Evolutionary conservation across 352 stramenopile species (phyloP).

Genomic region (Globisporangium paroecandrum): DNA sequence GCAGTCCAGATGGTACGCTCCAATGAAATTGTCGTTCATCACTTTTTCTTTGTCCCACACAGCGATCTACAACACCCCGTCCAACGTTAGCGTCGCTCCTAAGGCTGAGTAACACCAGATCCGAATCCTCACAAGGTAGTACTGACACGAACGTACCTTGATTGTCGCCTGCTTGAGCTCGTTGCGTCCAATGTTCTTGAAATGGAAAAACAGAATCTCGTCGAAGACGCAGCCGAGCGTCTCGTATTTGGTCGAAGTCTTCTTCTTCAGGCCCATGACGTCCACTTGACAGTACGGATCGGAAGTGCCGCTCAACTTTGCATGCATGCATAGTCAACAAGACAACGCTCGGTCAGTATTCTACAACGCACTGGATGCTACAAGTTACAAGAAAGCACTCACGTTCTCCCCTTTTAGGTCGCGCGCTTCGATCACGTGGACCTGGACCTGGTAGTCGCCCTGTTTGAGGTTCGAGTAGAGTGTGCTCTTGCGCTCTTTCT

Average conservation of each 20-base stretch:
- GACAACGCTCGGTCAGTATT: not conserved
- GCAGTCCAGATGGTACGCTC: slow-evolving; percentile 80
- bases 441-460: slow-evolving; percentile 81
- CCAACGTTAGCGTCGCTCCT: not conserved
- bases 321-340: slow-evolving; percentile 1
- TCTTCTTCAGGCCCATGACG: slow-evolving; percentile 65
- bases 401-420: slow-evolving; percentile 89
- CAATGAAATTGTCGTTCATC: slow-evolving; percentile 80
- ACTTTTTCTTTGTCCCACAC: slow-evolving; percentile 74
- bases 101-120: not conserved
- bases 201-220: slow-evolving; percentile 89
- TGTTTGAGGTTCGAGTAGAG: slow-evolving; percentile 56
- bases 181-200: slow-evolving; percentile 74
- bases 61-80: slow-evolving; percentile 34
- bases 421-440: slow-evolving; percentile 84
- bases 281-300: slow-evolving; percentile 88
- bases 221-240: slow-evolving; percentile 89
- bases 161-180: slow-evolving; percentile 66
- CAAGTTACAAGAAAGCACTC: slow-evolving; percentile 9
- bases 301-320: slow-evolving; percentile 79
- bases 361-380: not conserved
- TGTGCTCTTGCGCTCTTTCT: slow-evolving; percentile 41
- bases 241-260: slow-evolving; percentile 74
- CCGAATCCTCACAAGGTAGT: not conserved
- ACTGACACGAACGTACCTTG: slow-evolving; percentile 33